phyloP scores from a whole-genome alignment of 306 rosid species.

The Citrullus amarus region DNA sequence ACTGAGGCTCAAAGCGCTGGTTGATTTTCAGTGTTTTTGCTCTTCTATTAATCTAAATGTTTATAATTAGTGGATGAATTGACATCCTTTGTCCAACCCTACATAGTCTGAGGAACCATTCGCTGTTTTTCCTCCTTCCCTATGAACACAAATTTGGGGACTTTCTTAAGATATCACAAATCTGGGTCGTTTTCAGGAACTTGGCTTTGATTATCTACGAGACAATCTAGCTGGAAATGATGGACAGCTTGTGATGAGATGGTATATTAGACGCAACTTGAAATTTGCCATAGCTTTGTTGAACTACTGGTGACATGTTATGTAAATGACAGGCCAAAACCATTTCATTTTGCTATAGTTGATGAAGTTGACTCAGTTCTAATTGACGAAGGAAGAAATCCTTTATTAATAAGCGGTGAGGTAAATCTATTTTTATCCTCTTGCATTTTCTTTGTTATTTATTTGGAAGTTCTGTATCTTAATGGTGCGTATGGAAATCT shows the following conservation, averaged over 20 bases:
- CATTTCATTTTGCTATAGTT: slow-evolving; percentile 94
- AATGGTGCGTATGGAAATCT: slow-evolving; percentile 3
- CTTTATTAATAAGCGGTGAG: slow-evolving; percentile 92
- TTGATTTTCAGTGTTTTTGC: not conserved
- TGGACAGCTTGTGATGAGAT: slow-evolving; percentile 91
- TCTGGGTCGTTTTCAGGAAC: slow-evolving; percentile 45
- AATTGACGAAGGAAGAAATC: slow-evolving; percentile 97
- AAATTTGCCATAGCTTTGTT: slow-evolving; percentile 6
- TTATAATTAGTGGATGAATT: not conserved
- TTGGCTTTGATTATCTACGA: slow-evolving; percentile 94
- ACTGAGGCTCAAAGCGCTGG: not conserved
- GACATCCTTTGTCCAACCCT: slow-evolving; percentile 10
- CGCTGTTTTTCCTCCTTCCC: not conserved
- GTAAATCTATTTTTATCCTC: slow-evolving; percentile 22
- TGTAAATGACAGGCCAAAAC: slow-evolving; percentile 68
- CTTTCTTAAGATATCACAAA: slow-evolving; percentile 10
- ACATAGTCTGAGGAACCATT: not conserved
- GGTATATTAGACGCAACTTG: slow-evolving; percentile 32
- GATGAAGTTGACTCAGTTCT: slow-evolving; percentile 97
- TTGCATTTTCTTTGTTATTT: not conserved
- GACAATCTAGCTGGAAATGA: slow-evolving; percentile 89
- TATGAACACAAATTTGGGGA: not conserved
- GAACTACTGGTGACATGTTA: slow-evolving; percentile 8
- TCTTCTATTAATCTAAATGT: not conserved
- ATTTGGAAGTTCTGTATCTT: slow-evolving; percentile 8